Evolutionary conservation across 305 asterid species (phyloP).

Genomic region (Vinca major): DNA sequence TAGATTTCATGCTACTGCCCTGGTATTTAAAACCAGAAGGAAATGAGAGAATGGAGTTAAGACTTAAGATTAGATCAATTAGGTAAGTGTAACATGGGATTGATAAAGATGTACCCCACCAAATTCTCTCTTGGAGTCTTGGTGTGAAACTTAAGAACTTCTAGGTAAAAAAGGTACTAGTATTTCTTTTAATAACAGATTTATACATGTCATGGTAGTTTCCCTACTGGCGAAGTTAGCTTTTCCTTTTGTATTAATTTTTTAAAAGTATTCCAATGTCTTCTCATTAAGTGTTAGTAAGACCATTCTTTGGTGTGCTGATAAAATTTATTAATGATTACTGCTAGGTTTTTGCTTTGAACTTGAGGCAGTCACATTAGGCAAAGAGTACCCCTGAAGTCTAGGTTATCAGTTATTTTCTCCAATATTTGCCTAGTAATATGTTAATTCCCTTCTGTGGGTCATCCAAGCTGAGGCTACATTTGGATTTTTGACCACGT

Average conservation of each 20-base stretch:
- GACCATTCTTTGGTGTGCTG: conserved; percentile 7
- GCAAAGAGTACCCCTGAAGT: background rate
- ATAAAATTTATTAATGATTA: background rate
- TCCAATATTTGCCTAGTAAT: background rate
- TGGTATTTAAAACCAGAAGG: too few relatives aligned
- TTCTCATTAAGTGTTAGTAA: background rate
- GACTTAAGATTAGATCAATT: background rate
- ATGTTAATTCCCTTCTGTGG: conserved; percentile 5
- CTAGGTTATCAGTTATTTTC: background rate
- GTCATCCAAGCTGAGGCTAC: conserved; percentile 6
- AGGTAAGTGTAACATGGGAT: background rate
- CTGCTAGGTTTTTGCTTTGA: background rate
- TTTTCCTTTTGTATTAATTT: background rate
- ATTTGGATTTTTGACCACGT: conserved; percentile 10
- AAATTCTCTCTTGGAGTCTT: background rate
- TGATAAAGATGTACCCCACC: background rate
- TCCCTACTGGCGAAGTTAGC: background rate
- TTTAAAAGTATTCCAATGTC: background rate
- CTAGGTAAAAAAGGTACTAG: background rate
- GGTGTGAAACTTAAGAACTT: background rate
- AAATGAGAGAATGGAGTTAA: background rate
- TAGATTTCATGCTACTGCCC: background rate
- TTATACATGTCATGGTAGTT: background rate
- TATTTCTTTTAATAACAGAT: background rate
- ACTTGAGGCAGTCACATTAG: background rate